Percentiles rank a stretch among this genome's conserved stretches.
phyloP scores from a whole-genome alignment of 176 grass and related monocot species.

The Carex scoparia region DNA sequence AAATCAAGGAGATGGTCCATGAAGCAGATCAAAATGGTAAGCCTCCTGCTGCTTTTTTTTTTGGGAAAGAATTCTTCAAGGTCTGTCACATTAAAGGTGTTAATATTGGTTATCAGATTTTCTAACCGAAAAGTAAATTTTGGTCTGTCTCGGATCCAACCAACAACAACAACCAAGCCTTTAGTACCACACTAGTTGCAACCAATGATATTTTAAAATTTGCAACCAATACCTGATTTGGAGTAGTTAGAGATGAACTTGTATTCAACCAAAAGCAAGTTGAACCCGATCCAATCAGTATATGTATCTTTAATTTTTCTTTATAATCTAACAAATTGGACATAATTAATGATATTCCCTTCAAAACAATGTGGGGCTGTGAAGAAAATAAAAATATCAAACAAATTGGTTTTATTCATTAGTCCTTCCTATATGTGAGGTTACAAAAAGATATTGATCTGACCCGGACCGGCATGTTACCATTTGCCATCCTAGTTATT shows the following conservation, averaged over 20 bases:
- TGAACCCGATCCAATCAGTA: neutral
- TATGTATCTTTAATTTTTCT: neutral
- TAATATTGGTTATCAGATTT: neutral
- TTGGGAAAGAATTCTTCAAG: neutral
- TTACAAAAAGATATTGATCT: neutral
- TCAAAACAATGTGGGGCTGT: neutral
- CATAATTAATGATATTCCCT: neutral
- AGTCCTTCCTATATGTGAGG: neutral
- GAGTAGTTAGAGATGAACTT: neutral
- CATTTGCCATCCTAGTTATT: neutral
- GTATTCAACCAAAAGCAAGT: neutral
- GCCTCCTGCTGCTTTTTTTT: neutral
- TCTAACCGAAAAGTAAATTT: neutral
- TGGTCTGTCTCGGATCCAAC: neutral
- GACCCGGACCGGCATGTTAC: neutral
- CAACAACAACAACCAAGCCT: neutral
- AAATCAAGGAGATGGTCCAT: constrained; percentile 86
- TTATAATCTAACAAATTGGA: neutral
- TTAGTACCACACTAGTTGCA: neutral
- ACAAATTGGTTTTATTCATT: neutral
- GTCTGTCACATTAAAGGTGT: neutral
- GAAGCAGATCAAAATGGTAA: constrained; percentile 76
- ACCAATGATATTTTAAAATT: neutral
- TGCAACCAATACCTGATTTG: constrained; percentile 2
- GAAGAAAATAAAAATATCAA: neutral